These are phyloP conservation scores for Colletotrichum euphorbiae DNA, from an alignment of 2,329 filamentous ascomycete species.

Conservation along the genomic window DNA sequence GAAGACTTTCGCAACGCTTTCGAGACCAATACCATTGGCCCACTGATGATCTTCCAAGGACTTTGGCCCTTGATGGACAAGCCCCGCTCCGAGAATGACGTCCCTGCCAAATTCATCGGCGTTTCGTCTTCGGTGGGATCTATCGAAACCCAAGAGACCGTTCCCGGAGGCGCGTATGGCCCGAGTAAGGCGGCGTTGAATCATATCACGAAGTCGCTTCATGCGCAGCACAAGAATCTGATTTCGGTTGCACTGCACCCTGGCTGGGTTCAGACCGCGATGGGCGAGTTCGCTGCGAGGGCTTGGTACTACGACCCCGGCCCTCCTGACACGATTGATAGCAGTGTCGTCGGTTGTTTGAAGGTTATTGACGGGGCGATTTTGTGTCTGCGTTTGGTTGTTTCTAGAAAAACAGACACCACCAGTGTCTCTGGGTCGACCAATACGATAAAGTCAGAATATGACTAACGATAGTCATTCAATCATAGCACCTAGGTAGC, in stretches of 20 bases:
- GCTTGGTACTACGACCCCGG: conserved; percentile 47
- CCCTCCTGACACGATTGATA: conserved; percentile 47
- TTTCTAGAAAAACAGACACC: too few relatives aligned
- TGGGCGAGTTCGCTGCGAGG: conserved; percentile 47
- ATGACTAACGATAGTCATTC: too few relatives aligned
- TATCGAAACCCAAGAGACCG: conserved; percentile 48
- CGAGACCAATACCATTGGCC: conserved; percentile 58
- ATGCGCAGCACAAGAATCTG: conserved; percentile 45
- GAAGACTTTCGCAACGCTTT: conserved; percentile 53
- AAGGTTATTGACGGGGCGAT: conserved; percentile 48
- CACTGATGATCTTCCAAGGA: conserved; percentile 51
- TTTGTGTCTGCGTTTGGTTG: too few relatives aligned
- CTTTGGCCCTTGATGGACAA: conserved; percentile 51
- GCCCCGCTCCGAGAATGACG: background rate
- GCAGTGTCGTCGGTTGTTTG: conserved; percentile 49
- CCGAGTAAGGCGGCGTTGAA: conserved; percentile 51
- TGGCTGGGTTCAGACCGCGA: conserved; percentile 51
- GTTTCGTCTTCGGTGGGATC: conserved; percentile 52
- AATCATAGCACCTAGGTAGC: too few relatives aligned
- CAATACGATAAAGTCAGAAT: too few relatives aligned
- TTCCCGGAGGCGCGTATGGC: conserved; percentile 50
- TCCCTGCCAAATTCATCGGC: conserved; percentile 50
- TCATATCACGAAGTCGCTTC: conserved; percentile 48
- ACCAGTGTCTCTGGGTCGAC: too few relatives aligned
- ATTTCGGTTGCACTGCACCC: conserved; percentile 51